Evolutionary conservation across 1,284 basidiomycete genomes (phyloP).

Genomic region (Macrocystidia cucumis): DNA sequence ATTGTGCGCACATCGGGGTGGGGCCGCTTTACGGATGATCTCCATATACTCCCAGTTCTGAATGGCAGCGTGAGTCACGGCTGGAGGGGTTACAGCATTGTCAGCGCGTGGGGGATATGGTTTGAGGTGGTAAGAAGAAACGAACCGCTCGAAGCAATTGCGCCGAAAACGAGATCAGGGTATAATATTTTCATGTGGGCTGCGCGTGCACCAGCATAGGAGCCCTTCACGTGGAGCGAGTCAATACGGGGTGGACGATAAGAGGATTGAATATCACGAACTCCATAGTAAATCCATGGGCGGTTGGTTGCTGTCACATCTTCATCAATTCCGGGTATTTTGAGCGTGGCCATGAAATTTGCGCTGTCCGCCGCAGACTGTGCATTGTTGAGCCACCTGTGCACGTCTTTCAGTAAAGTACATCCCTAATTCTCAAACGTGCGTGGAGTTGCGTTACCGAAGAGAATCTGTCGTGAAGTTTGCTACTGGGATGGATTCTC

Average conservation of each 20-base stretch:
- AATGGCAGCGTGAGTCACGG: constrained; percentile 67
- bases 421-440: background rate
- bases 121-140: constrained; percentile 11
- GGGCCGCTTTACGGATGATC: constrained; percentile 72
- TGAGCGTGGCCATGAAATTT: constrained; percentile 80
- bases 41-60: constrained; percentile 86
- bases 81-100: constrained; percentile 23
- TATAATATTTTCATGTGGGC: constrained; percentile 89
- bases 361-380: constrained; percentile 92
- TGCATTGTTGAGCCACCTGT: constrained; percentile 80
- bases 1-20: constrained; percentile 62
- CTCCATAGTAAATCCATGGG: constrained; percentile 95
- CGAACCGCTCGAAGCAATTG: constrained; percentile 84
- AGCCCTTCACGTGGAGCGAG: constrained; percentile 42
- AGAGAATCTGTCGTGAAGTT: constrained; percentile 79
- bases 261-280: constrained; percentile 17
- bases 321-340: constrained; percentile 66
- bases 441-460: constrained; percentile 26
- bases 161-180: constrained; percentile 85
- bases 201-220: constrained; percentile 89
- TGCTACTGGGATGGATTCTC: constrained; percentile 72
- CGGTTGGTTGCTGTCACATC: constrained; percentile 61
- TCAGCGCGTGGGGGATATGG: constrained; percentile 2
- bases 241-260: background rate
- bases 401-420: background rate